Conservation (phyloP, 345 rosid species). For the Lepidium sativum region DNA sequence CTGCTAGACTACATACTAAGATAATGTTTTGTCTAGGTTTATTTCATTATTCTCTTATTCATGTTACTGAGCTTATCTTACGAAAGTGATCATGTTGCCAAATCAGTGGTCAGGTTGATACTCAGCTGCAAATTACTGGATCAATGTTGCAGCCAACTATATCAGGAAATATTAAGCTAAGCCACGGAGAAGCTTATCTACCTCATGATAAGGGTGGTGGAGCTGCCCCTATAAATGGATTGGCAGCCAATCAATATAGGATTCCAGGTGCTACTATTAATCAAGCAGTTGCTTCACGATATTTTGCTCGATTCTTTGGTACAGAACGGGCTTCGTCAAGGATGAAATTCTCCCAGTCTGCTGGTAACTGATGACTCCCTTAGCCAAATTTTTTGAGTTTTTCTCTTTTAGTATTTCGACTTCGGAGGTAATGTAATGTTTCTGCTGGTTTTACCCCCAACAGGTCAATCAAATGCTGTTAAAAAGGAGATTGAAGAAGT, state of each 20-base stretch:
- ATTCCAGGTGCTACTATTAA: constrained; percentile 57
- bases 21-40: background rate
- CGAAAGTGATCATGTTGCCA: constrained; percentile 6
- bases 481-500: constrained; percentile 62
- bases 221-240: constrained; percentile 58
- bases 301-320: constrained; percentile 64
- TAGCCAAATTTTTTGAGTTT: background rate
- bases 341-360: constrained; percentile 48
- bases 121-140: constrained; percentile 85
- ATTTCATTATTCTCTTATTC: background rate
- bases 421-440: background rate
- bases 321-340: constrained; percentile 58
- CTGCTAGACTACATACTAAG: background rate
- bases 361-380: constrained; percentile 38
- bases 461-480: constrained; percentile 60
- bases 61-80: background rate
- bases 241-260: constrained; percentile 64
- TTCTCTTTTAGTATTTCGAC: background rate
- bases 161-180: constrained; percentile 87
- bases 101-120: constrained; percentile 96
- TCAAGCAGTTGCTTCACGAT: constrained; percentile 82
- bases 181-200: constrained; percentile 97
- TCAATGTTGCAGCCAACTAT: constrained; percentile 91
- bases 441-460: constrained; percentile 23
- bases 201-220: constrained; percentile 95